Conservation (phyloP, 2,329 filamentous ascomycete species). For the Neopestalotiopsis clavispora region DNA sequence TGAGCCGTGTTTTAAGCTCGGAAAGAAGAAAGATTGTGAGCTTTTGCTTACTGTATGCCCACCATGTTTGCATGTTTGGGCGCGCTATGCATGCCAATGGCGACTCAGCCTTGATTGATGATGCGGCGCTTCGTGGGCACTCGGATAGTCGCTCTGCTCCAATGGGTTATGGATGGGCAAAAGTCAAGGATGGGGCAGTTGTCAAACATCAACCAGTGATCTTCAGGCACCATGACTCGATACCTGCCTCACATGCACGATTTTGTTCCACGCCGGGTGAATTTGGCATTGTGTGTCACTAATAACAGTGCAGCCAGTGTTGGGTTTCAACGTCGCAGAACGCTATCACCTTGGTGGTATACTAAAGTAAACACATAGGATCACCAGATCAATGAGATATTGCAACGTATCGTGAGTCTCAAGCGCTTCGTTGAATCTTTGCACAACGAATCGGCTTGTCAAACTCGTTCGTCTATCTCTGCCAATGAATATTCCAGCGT, state of each 20-base stretch:
- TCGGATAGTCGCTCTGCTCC: neutral
- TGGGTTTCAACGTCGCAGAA: neutral
- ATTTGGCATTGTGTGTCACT: neutral
- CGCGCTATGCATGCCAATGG: neutral
- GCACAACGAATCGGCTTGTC: too few relatives aligned
- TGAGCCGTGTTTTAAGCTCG: neutral
- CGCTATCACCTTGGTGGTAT: neutral
- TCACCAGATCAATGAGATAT: neutral
- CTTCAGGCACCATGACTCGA: conserved; percentile 5
- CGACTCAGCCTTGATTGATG: conserved; percentile 9
- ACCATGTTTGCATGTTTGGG: neutral
- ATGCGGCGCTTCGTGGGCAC: conserved; percentile 1
- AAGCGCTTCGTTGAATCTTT: too few relatives aligned
- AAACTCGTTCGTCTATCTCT: too few relatives aligned
- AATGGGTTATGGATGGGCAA: neutral
- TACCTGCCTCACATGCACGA: neutral
- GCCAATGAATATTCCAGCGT: too few relatives aligned
- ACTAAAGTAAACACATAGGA: neutral
- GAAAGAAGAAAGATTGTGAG: neutral
- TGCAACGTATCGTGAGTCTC: too few relatives aligned
- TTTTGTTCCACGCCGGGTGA: neutral
- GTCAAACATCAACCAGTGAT: neutral
- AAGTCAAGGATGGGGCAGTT: neutral
- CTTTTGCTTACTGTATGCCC: conserved; percentile 1
- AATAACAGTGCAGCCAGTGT: neutral